A percentile compares a stretch with the other conserved stretches of the same genome.
Conservation (phyloP, 2,329 filamentous ascomycete genomes). For the Tothia fuscella region DNA sequence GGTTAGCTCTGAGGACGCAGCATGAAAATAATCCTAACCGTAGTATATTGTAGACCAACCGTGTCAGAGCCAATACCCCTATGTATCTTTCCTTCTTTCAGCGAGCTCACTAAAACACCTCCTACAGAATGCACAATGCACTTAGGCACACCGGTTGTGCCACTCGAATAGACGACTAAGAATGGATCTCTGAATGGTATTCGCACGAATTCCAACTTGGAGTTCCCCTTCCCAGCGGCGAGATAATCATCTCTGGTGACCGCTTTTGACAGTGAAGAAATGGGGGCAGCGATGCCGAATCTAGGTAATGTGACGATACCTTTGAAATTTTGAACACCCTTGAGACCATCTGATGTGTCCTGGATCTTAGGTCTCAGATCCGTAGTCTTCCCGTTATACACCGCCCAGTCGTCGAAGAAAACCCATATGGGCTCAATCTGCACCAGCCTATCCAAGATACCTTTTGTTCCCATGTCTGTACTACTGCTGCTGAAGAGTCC, state of each 20-base stretch:
- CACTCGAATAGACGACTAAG: constrained; percentile 65
- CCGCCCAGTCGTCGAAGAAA: constrained; percentile 70
- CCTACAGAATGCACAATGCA: constrained; percentile 73
- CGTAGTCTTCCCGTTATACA: constrained; percentile 67
- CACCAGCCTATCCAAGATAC: constrained; percentile 59
- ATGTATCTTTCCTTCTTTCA: constrained; percentile 51
- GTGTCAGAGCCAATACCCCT: constrained; percentile 32
- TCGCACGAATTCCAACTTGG: constrained; percentile 42
- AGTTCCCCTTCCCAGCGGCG: constrained; percentile 23
- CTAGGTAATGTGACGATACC: constrained; percentile 55
- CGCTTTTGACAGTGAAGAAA: constrained; percentile 40
- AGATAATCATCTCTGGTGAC: constrained; percentile 33
- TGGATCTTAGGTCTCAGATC: constrained; percentile 63
- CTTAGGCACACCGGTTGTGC: constrained; percentile 74
- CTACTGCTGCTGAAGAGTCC: constrained; percentile 64
- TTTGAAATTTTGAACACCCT: constrained; percentile 46
- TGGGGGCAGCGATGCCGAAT: constrained; percentile 49
- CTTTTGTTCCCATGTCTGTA: constrained; percentile 74
- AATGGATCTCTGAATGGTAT: constrained; percentile 63
- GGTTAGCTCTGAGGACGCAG: not conserved
- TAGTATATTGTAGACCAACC: constrained; percentile 46
- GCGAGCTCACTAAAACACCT: constrained; percentile 45
- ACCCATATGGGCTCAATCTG: constrained; percentile 68
- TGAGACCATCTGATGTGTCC: constrained; percentile 52
- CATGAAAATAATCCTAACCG: constrained; percentile 20